These are phyloP conservation scores for Pelargonium myrrhifolium DNA, from an alignment of 441 rosid species.

Conservation along the genomic window DNA sequence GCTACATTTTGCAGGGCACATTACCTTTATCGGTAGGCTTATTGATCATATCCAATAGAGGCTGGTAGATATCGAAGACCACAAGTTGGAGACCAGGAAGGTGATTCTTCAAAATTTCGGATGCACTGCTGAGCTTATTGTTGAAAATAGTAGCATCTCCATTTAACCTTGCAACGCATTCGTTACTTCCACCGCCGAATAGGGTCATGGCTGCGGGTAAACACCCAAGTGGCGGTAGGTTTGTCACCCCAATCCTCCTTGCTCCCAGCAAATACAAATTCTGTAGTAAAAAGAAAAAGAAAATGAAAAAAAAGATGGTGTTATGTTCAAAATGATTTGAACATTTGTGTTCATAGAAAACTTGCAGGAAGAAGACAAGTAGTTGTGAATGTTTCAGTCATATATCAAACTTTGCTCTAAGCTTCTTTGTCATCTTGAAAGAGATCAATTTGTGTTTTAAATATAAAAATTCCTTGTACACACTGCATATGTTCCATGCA, in stretches of 20 bases:
- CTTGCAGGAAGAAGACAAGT: too few species aligned
- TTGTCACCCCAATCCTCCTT: slow-evolving; percentile 76
- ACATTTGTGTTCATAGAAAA: neutral
- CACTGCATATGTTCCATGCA: neutral
- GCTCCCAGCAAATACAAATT: slow-evolving; percentile 67
- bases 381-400: neutral
- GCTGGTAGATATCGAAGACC: slow-evolving; percentile 68
- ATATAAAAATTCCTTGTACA: slow-evolving; percentile 17
- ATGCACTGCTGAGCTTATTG: slow-evolving; percentile 56
- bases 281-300: slow-evolving; percentile 32
- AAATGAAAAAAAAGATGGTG: too few species aligned
- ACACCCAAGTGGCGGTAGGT: slow-evolving; percentile 82
- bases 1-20: slow-evolving; percentile 18
- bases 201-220: slow-evolving; percentile 86
- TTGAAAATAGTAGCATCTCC: slow-evolving; percentile 67
- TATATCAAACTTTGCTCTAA: neutral
- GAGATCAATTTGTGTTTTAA: neutral
- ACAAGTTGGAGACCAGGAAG: slow-evolving; percentile 79
- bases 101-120: slow-evolving; percentile 40
- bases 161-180: slow-evolving; percentile 67
- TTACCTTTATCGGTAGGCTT: slow-evolving; percentile 65
- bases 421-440: neutral
- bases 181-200: slow-evolving; percentile 65
- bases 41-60: slow-evolving; percentile 64
- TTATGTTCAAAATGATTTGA: neutral